Percentiles rank a stretch among this genome's conserved stretches.
Evolutionary conservation across 1,139 yeast genomes (phyloP).

Genomic region (Suhomyces ambrosiae): DNA sequence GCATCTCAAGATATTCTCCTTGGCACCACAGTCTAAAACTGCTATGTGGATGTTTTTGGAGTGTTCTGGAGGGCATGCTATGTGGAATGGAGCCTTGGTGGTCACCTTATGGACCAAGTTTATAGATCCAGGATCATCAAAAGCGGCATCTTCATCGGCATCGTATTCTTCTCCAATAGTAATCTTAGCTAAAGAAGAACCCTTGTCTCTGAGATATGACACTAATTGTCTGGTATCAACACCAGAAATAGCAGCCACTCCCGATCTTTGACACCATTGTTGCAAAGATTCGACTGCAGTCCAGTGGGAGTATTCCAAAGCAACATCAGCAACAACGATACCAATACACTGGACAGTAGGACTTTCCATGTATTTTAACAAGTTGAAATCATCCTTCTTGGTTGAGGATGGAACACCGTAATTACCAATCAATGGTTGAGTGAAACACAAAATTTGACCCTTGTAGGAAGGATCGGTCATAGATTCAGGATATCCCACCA

Average conservation of each 20-base stretch:
- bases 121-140: constrained; percentile 87
- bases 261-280: constrained; percentile 95
- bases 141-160: constrained; percentile 90
- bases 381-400: constrained; percentile 76
- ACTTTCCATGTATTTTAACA: constrained; percentile 87
- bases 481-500: constrained; percentile 97
- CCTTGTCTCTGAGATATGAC: constrained; percentile 89
- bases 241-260: constrained; percentile 95
- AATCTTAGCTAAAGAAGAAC: constrained; percentile 88
- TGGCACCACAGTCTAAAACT: constrained; percentile 95
- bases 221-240: constrained; percentile 96
- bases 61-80: constrained; percentile 63
- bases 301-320: constrained; percentile 96
- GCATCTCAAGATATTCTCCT: constrained; percentile 93
- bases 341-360: constrained; percentile 93
- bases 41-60: constrained; percentile 76
- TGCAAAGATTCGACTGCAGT: constrained; percentile 95
- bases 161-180: constrained; percentile 89
- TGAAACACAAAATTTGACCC: constrained; percentile 94
- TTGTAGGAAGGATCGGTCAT: constrained; percentile 98
- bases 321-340: constrained; percentile 93
- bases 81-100: constrained; percentile 92
- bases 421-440: constrained; percentile 96
- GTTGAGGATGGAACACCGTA: constrained; percentile 94
- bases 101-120: constrained; percentile 93